Evolutionary conservation across 1,284 basidiomycete genomes (phyloP), one percentile per base, ranked within the genome.

Genomic region (Cutaneotrichosporon sp.): DNA sequence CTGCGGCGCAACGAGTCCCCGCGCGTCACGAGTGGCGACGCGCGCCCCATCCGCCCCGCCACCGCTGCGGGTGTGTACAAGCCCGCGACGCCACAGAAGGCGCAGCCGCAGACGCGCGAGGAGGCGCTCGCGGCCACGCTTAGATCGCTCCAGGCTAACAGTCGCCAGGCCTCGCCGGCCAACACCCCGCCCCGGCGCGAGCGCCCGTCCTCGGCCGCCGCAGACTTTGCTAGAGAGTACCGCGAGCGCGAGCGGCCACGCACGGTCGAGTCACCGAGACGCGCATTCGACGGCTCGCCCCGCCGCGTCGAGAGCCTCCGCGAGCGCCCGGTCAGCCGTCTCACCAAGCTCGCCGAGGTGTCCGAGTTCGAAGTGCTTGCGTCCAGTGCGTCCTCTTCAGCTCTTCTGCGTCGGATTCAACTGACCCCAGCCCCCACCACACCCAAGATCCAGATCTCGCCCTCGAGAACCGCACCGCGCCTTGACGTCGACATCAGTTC

Each of bases 401-500:
- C n/a, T n/a, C n/a, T n/a, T n/a, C n/a, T n/a, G n/a, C 34, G 18
- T 25, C 24, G 3, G 31, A 20, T 22, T 18, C 20, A 27, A 9
- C 27, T 33, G 34, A 57, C 31, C 24, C 24, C 14, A 25, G 22
- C 42, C 4, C 54, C 24, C 4, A n/a, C 38, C 4, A 43, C 11
- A 7, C 54, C 22, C 46, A 57, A 29, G 20, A 33, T 36, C 38
- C 49, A 31, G 34, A 9, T 50, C 24, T 27, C 25, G 25, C 25
- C 25, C 3, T 8, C 56, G 18, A 50, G 56, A 24, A 45, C 51
- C 11, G 47, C 64, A 1, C 64, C 64, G 3, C 13, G 53, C 27
- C 43, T 66, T 20, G 64, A 66, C 27, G 59, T 63, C 27, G 36
- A 50, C 31, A 60, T 66, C 18, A 47, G 50, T 7, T 53, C 55